These are phyloP conservation scores for Jamesozyma piceae DNA, from an alignment of 805 yeast species.

Conservation along the genomic window DNA sequence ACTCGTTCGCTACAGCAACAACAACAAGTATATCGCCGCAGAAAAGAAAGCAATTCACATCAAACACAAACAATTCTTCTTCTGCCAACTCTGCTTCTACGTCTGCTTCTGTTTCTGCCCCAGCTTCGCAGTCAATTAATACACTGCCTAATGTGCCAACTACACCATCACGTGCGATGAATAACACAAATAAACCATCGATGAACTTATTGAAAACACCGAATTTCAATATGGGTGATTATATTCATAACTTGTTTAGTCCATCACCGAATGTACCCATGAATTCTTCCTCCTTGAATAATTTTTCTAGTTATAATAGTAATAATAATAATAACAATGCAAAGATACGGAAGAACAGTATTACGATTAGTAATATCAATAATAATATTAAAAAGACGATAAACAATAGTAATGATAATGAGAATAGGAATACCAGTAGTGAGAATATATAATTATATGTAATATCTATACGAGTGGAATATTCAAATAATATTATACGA, in stretches of 20 bases:
- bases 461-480: too few relatives aligned
- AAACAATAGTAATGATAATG: neutral
- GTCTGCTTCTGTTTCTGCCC: conserved; percentile 34
- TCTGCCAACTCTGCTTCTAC: conserved; percentile 21
- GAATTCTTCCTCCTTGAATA: neutral
- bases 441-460: neutral
- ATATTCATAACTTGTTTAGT: conserved; percentile 30
- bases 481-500: too few relatives aligned
- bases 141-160: conserved; percentile 13
- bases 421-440: neutral
- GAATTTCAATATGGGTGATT: conserved; percentile 31
- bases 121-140: conserved; percentile 7
- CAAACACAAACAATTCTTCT: conserved; percentile 6
- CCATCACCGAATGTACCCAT: conserved; percentile 27
- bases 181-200: neutral
- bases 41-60: conserved; percentile 6
- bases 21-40: conserved; percentile 10
- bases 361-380: neutral
- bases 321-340: neutral
- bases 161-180: conserved; percentile 24
- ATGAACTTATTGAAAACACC: conserved; percentile 22
- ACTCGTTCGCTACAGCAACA: conserved; percentile 1
- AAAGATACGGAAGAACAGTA: neutral
- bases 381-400: neutral
- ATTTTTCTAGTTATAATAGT: too few relatives aligned